A percentile compares a stretch with the other conserved stretches of the same genome.
Evolutionary conservation across 192 early-diverging fungal species (phyloP).

Genomic region (Phycomyces blakesleeanus): DNA sequence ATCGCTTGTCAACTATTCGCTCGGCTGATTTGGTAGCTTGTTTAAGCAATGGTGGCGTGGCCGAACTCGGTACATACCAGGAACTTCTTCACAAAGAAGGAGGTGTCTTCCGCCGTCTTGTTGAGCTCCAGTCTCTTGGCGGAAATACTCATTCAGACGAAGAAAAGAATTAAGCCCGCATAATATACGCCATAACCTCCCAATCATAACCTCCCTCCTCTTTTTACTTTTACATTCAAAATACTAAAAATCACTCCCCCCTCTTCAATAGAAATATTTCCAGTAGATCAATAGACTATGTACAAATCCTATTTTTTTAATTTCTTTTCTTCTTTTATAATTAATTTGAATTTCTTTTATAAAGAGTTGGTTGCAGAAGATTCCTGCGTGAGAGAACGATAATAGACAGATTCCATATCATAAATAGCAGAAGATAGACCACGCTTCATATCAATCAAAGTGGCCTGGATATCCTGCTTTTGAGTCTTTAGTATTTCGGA

Average conservation of each 20-base stretch:
- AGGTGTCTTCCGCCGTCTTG: conserved; percentile 35
- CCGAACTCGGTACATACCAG: conserved; percentile 59
- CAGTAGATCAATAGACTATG: neutral
- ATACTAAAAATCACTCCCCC: too few species aligned
- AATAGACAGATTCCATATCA: conserved; percentile 46
- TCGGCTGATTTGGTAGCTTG: conserved; percentile 60
- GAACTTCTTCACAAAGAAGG: conserved; percentile 47
- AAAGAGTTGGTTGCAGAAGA: neutral
- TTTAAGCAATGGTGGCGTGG: conserved; percentile 41
- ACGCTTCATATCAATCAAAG: conserved; percentile 36
- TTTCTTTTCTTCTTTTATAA: neutral
- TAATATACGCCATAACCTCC: too few species aligned
- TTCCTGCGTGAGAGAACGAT: conserved; percentile 23
- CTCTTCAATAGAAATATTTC: too few species aligned
- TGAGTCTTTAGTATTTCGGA: conserved; percentile 35
- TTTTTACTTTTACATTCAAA: too few species aligned
- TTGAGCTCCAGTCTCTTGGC: conserved; percentile 32
- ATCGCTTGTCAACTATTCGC: conserved; percentile 61
- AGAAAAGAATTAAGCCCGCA: neutral
- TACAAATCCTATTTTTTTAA: neutral
- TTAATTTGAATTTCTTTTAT: neutral
- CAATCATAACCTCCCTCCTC: too few species aligned
- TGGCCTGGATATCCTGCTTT: conserved; percentile 41
- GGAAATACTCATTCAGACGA: neutral
- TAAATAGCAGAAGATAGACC: conserved; percentile 43